Base-by-base conservation (phyloP, 352 stramenopile genomes). In the Phytophthora macrochlamydospora region DNA sequence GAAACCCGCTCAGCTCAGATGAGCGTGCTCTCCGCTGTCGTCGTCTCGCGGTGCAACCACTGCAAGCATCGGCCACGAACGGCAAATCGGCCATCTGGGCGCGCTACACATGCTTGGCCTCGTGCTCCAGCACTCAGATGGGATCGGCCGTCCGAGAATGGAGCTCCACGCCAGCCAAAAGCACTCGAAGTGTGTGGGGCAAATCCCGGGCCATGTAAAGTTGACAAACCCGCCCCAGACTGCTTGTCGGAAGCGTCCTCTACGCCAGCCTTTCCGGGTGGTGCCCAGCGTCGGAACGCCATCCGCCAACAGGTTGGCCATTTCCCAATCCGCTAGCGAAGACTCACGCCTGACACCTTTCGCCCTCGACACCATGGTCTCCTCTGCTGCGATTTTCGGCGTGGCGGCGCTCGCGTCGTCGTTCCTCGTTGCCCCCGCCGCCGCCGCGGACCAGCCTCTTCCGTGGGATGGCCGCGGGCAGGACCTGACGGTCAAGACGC, bases 401-500 rank as follows among this genome's bases (percentile, higher is more conserved):
- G n/a, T 69, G 29, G 62, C 65, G 5, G 62, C 53, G 24, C 51
- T 77, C 37, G 68, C 60, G 13, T 75, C 68, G 24, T 51, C 71
- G n/a, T 59, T 70, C 33, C n/a, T 75, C 28, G 56, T 51, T 8
- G 31, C 35, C 4, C 32, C 66, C 7, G 62, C 59, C 7, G 24
- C 62, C 7, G 51, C 67, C 12, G 69, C 67, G 8, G 60, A 78
- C 48, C 55, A 73, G 42, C 35, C 69, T 5, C 63, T 87, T 24
- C 81, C 81, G 4, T 90, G 76, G 76, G 76, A 86, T 56, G 81
- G 76, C 57, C 81, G 78, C 3, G 76, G 59, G 40, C 67, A 83
- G 51, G 70, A 86, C 62, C 51, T 90, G 32, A 87, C 81, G 14
- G 74, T 87, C 40, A 72, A 71, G 37, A 90, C 74, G 56, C 67